Base-by-base conservation (phyloP, 352 stramenopile species). In the Phytopythium kandeliae region DNA sequence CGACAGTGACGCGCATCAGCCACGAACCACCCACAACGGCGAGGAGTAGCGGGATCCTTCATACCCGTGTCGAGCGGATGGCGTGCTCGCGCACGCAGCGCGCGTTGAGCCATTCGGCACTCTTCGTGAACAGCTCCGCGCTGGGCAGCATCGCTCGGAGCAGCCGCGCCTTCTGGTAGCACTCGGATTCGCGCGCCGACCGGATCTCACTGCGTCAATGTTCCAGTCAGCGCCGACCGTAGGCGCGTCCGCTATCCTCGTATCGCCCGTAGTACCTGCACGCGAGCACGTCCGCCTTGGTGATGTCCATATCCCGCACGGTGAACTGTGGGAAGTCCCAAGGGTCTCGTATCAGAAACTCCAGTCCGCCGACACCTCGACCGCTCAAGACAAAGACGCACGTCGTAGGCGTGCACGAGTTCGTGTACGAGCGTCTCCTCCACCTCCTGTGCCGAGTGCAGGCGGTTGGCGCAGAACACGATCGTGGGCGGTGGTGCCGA, bases 231-330 rank as follows among this genome's bases (percentile, higher is more conserved):
- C 47, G 38, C 6, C 22, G 31, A 15, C 10, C n/a, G 6, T 35
- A 35, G 7, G 6, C 31, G 5, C 24, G 51, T 37, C 16, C 8
- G 22, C 2, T 19, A 7, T 12, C 13, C 4, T 2, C 8, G 8
- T 4, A 0, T 15, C n/a, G 12, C 13, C 15, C 38, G 3, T 9
- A 31, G 28, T 42, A 87, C 80, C 80, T 92, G 79, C 82, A 92
- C 8, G 82, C 82, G 28, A 92, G 62, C 16, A 90, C 48, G 31
- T 86, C 74, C 7, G 79, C 65, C 60, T 89, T 83, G 49, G 82
- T 89, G 53, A 92, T 89, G 56, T 92, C 82, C 82, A 92, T 92
- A 54, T 86, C 77, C 24, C 82, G 78, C 51, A 92, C 82, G 0
- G 76, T 85, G 50, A 89, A 92, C 82, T 92, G 45, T 22, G 51